Evolutionary conservation across 2,329 filamentous ascomycete species (phyloP).

Genomic region (Xylaria polymorpha): DNA sequence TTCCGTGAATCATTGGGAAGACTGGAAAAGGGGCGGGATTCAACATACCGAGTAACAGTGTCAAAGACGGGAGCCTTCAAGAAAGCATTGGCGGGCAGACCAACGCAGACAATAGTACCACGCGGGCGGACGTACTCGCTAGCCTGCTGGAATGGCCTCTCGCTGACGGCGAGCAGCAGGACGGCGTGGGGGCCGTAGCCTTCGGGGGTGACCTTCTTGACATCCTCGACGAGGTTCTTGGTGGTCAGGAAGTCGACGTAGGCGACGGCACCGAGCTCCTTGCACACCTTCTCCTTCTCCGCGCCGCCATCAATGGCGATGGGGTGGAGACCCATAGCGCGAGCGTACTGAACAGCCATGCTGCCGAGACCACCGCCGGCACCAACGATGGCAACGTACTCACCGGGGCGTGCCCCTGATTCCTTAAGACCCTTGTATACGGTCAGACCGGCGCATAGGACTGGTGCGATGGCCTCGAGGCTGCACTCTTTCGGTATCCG

Average conservation of each 20-base stretch:
- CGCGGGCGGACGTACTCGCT: constrained; percentile 85
- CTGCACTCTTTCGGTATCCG: constrained; percentile 81
- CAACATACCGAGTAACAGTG: constrained; percentile 71
- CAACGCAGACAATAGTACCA: constrained; percentile 88
- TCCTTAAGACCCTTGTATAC: constrained; percentile 95
- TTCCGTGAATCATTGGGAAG: not conserved
- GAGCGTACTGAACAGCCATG: constrained; percentile 86
- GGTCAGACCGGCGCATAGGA: constrained; percentile 87
- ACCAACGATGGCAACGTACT: constrained; percentile 86
- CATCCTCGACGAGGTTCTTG: constrained; percentile 83
- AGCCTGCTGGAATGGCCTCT: constrained; percentile 97
- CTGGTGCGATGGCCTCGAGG: constrained; percentile 81
- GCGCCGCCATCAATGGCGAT: constrained; percentile 86
- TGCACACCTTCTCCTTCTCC: constrained; percentile 80
- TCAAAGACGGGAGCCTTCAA: constrained; percentile 89
- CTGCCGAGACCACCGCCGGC: constrained; percentile 83
- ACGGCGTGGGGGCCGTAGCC: constrained; percentile 89
- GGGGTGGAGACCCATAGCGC: constrained; percentile 85
- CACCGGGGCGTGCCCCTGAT: constrained; percentile 77
- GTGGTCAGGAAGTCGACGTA: constrained; percentile 85
- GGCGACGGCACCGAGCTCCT: constrained; percentile 74
- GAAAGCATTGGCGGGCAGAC: constrained; percentile 82
- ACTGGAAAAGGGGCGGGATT: not conserved
- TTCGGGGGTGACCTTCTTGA: constrained; percentile 82
- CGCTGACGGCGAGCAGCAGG: constrained; percentile 83